Base-by-base conservation (phyloP, 345 rosid species). In the Populus deltoides region DNA sequence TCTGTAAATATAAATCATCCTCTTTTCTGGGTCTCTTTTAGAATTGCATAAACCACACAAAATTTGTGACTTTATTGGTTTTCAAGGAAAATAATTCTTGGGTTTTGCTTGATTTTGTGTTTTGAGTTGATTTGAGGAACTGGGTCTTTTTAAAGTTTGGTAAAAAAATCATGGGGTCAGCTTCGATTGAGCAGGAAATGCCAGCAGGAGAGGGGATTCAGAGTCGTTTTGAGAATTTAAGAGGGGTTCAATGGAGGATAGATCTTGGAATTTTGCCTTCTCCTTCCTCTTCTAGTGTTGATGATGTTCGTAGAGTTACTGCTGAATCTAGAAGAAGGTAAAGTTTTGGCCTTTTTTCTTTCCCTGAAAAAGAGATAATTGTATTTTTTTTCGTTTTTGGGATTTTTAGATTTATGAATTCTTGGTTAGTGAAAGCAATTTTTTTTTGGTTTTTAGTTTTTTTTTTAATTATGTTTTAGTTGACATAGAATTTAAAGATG, bases 271-370 rank as follows among this genome's bases (percentile, higher is more conserved):
- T 93, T 85, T 80, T 96, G 75, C 94, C 94, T 17, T 73, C 81
- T 47, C 86, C 85, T 3, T 70, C 81, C 15, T 78, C 90, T 76
- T 87, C 93, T 80, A 84, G 94, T 1, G 61, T 91, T 63, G 97
- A 91, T 82, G 90, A 92, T 81, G 91, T 96, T 78, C 98, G 98
- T 2, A 85, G 87, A 72, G 91, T 86, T 71, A 91, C 97, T 0
- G 99, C 99, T 31, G 93, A 92, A 85, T 89, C 91, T 79, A 91
- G 99, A 78, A 75, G 99, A 79, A 87, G 98, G 99, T 96, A 51
- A 39, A 25, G 7, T 63, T 72, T n/a, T 25, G 13, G 24, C 25
- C 36, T 63, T 59, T 38, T 47, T 29, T 12, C 17, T 25, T 15
- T 47, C 24, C 11, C 20, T 15, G 53, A 47, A 25, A 22, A 59